These are phyloP conservation scores for Trebouxia sp. DNA, from an alignment of 139 green algal species.

Conservation along the genomic window DNA sequence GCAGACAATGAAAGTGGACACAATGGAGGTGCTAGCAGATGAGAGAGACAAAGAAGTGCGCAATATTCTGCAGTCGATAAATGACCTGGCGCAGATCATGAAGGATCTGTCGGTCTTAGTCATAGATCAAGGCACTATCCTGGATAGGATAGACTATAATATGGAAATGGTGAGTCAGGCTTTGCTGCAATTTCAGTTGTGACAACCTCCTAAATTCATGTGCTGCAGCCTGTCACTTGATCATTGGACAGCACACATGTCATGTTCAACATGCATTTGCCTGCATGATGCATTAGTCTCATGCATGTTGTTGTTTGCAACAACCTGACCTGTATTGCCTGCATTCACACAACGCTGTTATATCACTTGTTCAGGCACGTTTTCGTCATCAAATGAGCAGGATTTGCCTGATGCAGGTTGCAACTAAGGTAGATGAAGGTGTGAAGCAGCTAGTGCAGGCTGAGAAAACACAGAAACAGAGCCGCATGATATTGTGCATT, in stretches of 20 bases:
- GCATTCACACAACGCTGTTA: not conserved
- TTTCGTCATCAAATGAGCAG: no score
- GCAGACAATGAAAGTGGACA: conserved; percentile 51
- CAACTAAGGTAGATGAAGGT: conserved; percentile 80
- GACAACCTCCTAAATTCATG: not conserved
- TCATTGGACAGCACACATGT: no score
- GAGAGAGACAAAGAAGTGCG: conserved; percentile 88
- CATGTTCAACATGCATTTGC: no score
- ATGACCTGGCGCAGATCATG: conserved; percentile 95
- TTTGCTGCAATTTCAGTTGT: conserved; percentile 12
- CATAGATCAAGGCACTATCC: conserved; percentile 97
- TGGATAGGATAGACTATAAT: conserved; percentile 97
- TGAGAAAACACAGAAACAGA: conserved; percentile 88
- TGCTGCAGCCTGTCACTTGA: no score
- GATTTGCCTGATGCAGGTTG: conserved; percentile 33
- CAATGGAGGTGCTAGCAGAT: conserved; percentile 53
- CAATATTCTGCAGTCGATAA: conserved; percentile 77
- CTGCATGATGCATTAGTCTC: not conserved
- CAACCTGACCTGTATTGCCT: not conserved
- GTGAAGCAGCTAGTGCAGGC: conserved; percentile 86
- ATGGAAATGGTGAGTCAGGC: conserved; percentile 64
- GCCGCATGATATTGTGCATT: conserved; percentile 86
- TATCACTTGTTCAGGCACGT: no score
- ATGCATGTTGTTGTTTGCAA: not conserved
- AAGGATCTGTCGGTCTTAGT: conserved; percentile 92